phyloP scores from a whole-genome alignment of 805 yeast species.

The Candida corydali region DNA sequence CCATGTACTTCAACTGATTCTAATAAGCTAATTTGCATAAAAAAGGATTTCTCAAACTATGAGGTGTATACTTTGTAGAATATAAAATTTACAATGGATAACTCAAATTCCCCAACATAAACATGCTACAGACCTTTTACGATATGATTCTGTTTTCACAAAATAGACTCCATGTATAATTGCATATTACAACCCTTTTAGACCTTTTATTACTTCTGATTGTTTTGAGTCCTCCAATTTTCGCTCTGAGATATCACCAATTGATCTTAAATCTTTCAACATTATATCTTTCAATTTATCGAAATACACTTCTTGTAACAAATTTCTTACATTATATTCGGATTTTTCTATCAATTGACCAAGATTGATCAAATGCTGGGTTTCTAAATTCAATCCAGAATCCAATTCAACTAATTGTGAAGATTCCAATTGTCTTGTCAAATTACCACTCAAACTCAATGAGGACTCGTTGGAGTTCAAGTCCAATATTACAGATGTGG shows the following conservation, averaged over 20 bases:
- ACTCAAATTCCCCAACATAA: too few species aligned
- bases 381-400: constrained; percentile 36
- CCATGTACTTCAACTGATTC: not conserved
- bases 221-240: constrained; percentile 30
- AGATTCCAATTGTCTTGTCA: constrained; percentile 79
- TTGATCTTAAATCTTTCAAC: constrained; percentile 39
- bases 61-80: too few species aligned
- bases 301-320: constrained; percentile 89
- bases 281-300: constrained; percentile 90
- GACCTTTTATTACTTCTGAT: constrained; percentile 34
- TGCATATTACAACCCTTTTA: constrained; percentile 29
- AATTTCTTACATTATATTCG: constrained; percentile 80
- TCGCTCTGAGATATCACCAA: constrained; percentile 30
- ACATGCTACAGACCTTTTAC: too few species aligned
- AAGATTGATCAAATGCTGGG: constrained; percentile 77
- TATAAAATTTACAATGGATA: too few species aligned
- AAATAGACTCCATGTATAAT: too few species aligned
- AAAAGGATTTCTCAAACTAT: too few species aligned
- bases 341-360: constrained; percentile 85
- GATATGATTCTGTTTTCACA: too few species aligned
- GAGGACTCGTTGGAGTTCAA: constrained; percentile 32
- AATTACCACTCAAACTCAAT: constrained; percentile 61
- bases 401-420: constrained; percentile 37
- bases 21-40: too few species aligned
- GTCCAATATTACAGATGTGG: constrained; percentile 84